Percentiles rank a stretch among this genome's conserved stretches.
phyloP scores from a whole-genome alignment of 306 rosid genomes.

The Oxytropis ochrocephala region DNA sequence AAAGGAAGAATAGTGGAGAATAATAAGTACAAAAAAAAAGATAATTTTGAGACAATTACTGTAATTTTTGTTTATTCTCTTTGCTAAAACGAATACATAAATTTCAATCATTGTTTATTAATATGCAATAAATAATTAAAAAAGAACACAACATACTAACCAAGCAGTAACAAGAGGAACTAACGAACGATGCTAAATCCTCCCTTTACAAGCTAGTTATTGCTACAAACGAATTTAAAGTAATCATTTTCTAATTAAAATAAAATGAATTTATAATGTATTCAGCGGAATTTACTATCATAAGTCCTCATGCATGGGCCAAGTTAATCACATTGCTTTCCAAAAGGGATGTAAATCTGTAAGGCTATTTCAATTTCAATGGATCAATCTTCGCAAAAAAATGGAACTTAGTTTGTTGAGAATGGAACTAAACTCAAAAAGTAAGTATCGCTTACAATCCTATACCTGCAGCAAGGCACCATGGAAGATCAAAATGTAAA shows the following conservation, averaged over 20 bases:
- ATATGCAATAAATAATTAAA: conserved; percentile 21
- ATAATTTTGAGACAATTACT: neutral
- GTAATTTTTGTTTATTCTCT: neutral
- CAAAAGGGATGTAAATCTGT: neutral
- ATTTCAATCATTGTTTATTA: neutral
- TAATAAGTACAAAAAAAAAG: neutral
- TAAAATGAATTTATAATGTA: neutral
- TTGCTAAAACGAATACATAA: neutral
- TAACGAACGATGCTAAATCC: conserved; percentile 12
- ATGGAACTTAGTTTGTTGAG: neutral
- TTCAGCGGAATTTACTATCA: neutral
- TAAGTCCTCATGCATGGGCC: conserved; percentile 4
- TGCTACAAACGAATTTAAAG: neutral
- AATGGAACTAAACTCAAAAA: too few species aligned
- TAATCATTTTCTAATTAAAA: neutral
- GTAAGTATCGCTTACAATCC: conserved; percentile 2
- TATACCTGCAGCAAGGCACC: conserved; percentile 6
- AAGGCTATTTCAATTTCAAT: neutral
- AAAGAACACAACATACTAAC: conserved; percentile 3
- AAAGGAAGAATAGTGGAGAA: neutral
- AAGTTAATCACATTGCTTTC: neutral
- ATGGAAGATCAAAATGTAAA: conserved; percentile 13
- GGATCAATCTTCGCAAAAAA: conserved; percentile 1
- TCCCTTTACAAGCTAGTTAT: conserved; percentile 8
- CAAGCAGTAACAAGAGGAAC: conserved; percentile 8